A percentile compares a stretch with the other conserved stretches of the same genome.
phyloP scores from a whole-genome alignment of 768 basidiomycete genomes.

The Boletus insuetus region DNA sequence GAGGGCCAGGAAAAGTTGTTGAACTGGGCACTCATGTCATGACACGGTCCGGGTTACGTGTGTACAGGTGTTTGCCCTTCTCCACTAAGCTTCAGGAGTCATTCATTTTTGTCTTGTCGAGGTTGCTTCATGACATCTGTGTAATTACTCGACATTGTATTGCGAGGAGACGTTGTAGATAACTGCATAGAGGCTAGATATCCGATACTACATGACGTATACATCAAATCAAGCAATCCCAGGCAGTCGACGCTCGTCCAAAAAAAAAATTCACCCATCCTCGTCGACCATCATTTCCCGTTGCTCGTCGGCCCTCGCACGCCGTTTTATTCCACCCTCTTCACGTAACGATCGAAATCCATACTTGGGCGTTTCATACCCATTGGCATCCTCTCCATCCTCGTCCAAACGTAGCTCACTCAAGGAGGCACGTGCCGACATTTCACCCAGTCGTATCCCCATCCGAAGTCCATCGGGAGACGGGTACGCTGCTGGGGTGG shows the following conservation, averaged over 20 bases:
- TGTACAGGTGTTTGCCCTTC: too few relatives aligned
- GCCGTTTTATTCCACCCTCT: constrained; percentile 5
- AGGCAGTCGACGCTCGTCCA: neutral
- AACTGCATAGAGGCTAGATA: neutral
- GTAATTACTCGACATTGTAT: too few relatives aligned
- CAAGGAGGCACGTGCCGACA: constrained; percentile 30
- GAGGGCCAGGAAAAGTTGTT: constrained; percentile 34
- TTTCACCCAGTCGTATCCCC: constrained; percentile 25
- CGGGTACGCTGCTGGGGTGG: constrained; percentile 27
- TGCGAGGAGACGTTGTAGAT: too few relatives aligned
- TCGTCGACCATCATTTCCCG: constrained; percentile 17
- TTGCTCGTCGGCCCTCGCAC: constrained; percentile 2
- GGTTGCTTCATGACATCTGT: too few relatives aligned
- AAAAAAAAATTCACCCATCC: constrained; percentile 7
- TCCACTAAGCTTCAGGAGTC: too few relatives aligned
- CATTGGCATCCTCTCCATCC: constrained; percentile 4
- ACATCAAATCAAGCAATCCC: neutral
- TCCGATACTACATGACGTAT: neutral
- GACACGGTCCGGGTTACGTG: too few relatives aligned
- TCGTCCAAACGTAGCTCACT: constrained; percentile 30
- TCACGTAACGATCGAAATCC: constrained; percentile 5
- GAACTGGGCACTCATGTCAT: constrained; percentile 8
- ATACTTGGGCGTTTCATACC: constrained; percentile 25
- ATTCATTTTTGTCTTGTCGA: too few relatives aligned
- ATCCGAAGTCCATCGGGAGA: constrained; percentile 26